phyloP scores from a whole-genome alignment of 1,284 basidiomycete genomes.

The Fomitopsis pinicola region DNA sequence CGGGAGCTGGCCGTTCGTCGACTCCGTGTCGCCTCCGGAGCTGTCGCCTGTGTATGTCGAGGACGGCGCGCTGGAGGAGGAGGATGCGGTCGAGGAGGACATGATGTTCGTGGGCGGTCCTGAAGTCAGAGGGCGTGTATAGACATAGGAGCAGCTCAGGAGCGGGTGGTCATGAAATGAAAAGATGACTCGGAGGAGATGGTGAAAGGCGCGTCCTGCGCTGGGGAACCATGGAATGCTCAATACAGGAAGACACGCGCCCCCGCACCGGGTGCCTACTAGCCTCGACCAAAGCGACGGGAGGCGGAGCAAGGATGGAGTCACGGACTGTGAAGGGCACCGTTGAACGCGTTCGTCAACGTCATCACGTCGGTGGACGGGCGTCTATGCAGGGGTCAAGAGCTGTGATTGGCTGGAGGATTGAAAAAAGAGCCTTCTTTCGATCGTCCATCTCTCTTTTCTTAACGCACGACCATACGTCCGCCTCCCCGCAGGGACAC shows the following conservation, averaged over 20 bases:
- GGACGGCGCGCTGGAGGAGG: background rate
- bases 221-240: background rate
- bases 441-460: too few relatives aligned
- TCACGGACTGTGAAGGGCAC: too few relatives aligned
- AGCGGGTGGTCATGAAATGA: background rate
- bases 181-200: background rate
- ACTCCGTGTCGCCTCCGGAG: background rate
- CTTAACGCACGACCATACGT: too few relatives aligned
- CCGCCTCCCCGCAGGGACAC: too few relatives aligned
- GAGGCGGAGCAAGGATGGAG: background rate
- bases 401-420: too few relatives aligned
- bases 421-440: too few relatives aligned
- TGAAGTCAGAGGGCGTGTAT: background rate
- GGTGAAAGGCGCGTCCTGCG: background rate
- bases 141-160: background rate
- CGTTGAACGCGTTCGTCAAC: too few relatives aligned
- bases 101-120: background rate
- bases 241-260: background rate
- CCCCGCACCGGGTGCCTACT: background rate
- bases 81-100: background rate
- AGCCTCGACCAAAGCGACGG: background rate
- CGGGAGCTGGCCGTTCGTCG: constrained; percentile 21
- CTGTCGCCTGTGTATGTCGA: background rate
- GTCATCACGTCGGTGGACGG: too few relatives aligned
- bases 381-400: too few relatives aligned